Conservation (phyloP, 2,329 filamentous ascomycete genomes). For the Aaosphaeria pasadenensis region DNA sequence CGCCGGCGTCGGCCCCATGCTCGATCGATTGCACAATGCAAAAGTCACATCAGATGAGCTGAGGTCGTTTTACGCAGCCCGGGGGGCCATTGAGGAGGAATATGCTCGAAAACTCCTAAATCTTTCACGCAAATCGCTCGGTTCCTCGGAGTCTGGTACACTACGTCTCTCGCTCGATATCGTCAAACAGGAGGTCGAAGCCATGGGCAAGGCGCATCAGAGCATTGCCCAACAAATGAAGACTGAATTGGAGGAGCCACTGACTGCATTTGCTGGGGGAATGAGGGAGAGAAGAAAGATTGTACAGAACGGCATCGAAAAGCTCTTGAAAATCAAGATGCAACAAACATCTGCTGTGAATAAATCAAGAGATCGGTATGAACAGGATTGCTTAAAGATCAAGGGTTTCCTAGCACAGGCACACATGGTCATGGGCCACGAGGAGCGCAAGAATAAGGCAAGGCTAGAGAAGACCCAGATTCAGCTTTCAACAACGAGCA, state of each 20-base stretch:
- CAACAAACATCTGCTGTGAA: slow-evolving; percentile 89
- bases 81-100: slow-evolving; percentile 93
- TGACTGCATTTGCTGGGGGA: slow-evolving; percentile 85
- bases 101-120: slow-evolving; percentile 86
- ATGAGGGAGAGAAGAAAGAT: slow-evolving; percentile 98
- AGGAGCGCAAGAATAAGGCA: slow-evolving; percentile 97
- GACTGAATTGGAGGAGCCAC: slow-evolving; percentile 87
- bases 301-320: slow-evolving; percentile 89
- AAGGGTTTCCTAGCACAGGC: slow-evolving; percentile 98
- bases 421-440: slow-evolving; percentile 99
- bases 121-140: slow-evolving; percentile 82
- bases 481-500: slow-evolving; percentile 84
- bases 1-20: slow-evolving; percentile 84
- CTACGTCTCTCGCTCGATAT: slow-evolving; percentile 83
- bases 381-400: slow-evolving; percentile 97
- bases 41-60: slow-evolving; percentile 95
- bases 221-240: slow-evolving; percentile 93
- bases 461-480: slow-evolving; percentile 99
- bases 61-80: slow-evolving; percentile 87
- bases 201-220: slow-evolving; percentile 91
- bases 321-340: slow-evolving; percentile 86
- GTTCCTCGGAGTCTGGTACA: slow-evolving; percentile 81
- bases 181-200: slow-evolving; percentile 82
- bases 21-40: slow-evolving; percentile 91
- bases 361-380: slow-evolving; percentile 93